Base-by-base conservation (phyloP, 1,284 basidiomycete species). In the Ustilago cynodontis region DNA sequence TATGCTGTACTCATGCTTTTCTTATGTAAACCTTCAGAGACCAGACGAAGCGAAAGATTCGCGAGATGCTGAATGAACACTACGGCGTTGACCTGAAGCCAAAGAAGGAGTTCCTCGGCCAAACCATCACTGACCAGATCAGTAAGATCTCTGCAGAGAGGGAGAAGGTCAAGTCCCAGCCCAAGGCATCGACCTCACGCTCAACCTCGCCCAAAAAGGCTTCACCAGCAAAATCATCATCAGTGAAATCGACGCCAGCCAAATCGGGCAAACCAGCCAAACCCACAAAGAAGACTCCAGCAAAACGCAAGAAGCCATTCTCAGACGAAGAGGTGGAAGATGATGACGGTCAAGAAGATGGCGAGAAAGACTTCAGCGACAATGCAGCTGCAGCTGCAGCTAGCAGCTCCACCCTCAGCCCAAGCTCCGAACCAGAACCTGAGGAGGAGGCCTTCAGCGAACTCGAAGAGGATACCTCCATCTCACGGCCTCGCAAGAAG, bases 381-480 rank as follows among this genome's bases (percentile, higher is more conserved):
- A 35, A 33, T 20, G 41, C 18, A n/a, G 28, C 37, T 11, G 20
- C 51, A 47, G 58, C 52, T 14, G 35, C 45, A 13, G 43, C 35
- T 6, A 20, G 16, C 20, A 26, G 22, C 26, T 52, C 57, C n/a
- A 54, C 51, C 18, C 16, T 24, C 5, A 39, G 31, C 33, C 37
- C 55, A 28, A 28, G 13, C 39, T 54, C 53, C 3, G 39, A 56
- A 9, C 24, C 47, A 49, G 31, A 58, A 10, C 35, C 29, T 33
- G 41, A 35, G 24, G 43, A 28, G 10, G 39, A 47, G 26, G 52
- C 61, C 13, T 77, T 72, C 28, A 65, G 62, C 50, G 74, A 77
- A 49, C 66, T 77, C n/a, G 74, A 77, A 54, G 66, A 72, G 20
- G 74, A 77, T 22, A 52, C 45, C 2, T 65, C 65, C 22, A 18